Conservation (phyloP, 2,329 filamentous ascomycete genomes). For the Colletotrichum liriopes region DNA sequence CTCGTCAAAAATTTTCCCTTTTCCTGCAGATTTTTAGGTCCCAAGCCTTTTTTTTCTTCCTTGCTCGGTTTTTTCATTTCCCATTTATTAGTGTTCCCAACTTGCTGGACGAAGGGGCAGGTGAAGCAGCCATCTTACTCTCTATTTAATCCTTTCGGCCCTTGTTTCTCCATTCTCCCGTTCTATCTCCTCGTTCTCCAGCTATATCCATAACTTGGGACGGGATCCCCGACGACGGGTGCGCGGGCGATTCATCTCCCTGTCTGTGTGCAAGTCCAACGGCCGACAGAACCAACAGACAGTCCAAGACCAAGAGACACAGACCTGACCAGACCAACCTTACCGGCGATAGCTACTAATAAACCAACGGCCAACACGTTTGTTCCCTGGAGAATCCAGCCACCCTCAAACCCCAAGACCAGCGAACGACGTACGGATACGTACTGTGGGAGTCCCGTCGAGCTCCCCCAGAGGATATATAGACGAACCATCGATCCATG, state of each 20-base stretch:
- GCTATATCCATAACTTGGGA: constrained; percentile 15
- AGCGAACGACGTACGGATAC: constrained; percentile 6
- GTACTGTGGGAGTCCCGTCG: neutral
- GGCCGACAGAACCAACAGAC: constrained; percentile 24
- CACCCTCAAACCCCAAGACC: constrained; percentile 6
- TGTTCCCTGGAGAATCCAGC: constrained; percentile 10
- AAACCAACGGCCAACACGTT: constrained; percentile 29
- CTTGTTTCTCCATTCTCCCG: constrained; percentile 7
- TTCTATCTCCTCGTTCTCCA: neutral
- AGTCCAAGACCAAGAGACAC: constrained; percentile 20
- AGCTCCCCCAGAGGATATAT: constrained; percentile 18
- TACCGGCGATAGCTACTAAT: constrained; percentile 29
- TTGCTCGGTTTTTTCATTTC: constrained; percentile 23
- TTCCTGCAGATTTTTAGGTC: constrained; percentile 39
- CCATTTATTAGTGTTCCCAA: constrained; percentile 29
- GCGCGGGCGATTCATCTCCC: constrained; percentile 29
- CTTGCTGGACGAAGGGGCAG: constrained; percentile 26
- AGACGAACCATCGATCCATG: constrained; percentile 36
- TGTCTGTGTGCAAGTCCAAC: constrained; percentile 27
- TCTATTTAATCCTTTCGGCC: constrained; percentile 28
- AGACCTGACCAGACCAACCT: constrained; percentile 32
- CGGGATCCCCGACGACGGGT: constrained; percentile 37
- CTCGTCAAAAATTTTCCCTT: constrained; percentile 20
- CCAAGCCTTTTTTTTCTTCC: constrained; percentile 21
- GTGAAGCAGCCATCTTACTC: neutral